Conservation (phyloP, 495 filamentous ascomycete species). For the Astrothelium subdiscretum region DNA sequence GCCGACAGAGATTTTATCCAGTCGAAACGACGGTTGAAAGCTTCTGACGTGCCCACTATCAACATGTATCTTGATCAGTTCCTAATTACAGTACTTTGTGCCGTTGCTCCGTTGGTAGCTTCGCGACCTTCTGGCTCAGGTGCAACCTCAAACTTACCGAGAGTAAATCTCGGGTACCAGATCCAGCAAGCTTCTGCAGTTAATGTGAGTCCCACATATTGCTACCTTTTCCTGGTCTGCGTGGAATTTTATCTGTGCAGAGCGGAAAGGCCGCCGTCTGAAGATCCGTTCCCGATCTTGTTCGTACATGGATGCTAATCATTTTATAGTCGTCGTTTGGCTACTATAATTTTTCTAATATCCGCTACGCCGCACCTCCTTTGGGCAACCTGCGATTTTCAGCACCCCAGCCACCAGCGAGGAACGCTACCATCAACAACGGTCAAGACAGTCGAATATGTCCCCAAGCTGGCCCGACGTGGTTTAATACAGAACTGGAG, state of each 20-base stretch:
- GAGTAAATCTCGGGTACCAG: slow-evolving; percentile 42
- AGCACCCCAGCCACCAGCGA: slow-evolving; percentile 29
- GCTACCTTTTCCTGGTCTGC: not conserved
- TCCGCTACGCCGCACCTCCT: slow-evolving; percentile 48
- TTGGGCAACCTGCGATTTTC: slow-evolving; percentile 40
- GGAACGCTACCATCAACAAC: slow-evolving; percentile 29
- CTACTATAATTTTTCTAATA: slow-evolving; percentile 49
- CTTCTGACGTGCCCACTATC: not conserved
- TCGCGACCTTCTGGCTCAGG: not conserved
- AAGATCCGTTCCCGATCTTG: not conserved
- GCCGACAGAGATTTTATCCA: not conserved
- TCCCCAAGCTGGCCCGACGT: slow-evolving; percentile 38
- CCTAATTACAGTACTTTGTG: not conserved
- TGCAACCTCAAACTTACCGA: slow-evolving; percentile 16
- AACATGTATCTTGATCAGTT: not conserved
- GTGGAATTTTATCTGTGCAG: not conserved
- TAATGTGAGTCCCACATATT: slow-evolving; percentile 26
- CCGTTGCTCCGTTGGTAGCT: not conserved
- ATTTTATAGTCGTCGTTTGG: not conserved
- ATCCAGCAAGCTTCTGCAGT: slow-evolving; percentile 36
- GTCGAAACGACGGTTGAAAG: too few relatives aligned
- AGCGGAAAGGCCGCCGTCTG: not conserved
- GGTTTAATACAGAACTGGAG: slow-evolving; percentile 26
- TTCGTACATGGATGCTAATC: not conserved
- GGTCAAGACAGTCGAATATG: slow-evolving; percentile 38